These are phyloP conservation scores for Alternaria sp. DNA, from an alignment of 2,329 filamentous ascomycete species.

Conservation along the genomic window DNA sequence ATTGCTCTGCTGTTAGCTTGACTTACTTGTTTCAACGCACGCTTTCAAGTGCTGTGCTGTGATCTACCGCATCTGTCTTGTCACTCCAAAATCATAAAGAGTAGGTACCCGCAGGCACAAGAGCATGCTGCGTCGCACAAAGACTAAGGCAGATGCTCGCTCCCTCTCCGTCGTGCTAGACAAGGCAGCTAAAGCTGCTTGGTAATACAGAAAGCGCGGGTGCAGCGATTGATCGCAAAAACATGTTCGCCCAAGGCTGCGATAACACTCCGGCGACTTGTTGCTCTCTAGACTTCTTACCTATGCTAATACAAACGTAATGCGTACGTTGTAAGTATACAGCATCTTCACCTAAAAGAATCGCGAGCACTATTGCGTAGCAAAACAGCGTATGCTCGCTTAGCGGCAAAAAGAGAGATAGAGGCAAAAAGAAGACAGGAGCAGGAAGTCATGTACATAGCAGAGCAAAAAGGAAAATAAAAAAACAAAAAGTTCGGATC, in stretches of 20 bases:
- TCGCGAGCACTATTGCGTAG: background rate
- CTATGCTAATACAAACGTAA: background rate
- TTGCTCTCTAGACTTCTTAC: background rate
- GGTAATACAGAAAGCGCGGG: background rate
- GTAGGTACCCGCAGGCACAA: background rate
- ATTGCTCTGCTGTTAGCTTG: background rate
- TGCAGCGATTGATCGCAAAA: background rate
- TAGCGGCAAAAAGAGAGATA: background rate
- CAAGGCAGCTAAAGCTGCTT: background rate
- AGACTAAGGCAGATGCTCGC: background rate
- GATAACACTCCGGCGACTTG: no score
- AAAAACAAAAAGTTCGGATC: background rate
- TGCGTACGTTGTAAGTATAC: background rate
- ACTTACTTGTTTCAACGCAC: background rate
- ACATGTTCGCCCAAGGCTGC: background rate
- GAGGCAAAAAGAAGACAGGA: background rate
- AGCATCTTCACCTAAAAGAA: background rate
- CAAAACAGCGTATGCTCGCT: background rate
- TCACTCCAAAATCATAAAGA: background rate
- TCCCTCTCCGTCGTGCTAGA: background rate
- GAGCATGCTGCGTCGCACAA: background rate
- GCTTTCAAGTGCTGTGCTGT: background rate
- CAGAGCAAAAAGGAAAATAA: background rate
- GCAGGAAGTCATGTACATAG: background rate
- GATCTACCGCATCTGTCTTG: background rate